Evolutionary conservation across 2,329 filamentous ascomycete species (phyloP).

Genomic region (Penicillium sp.): DNA sequence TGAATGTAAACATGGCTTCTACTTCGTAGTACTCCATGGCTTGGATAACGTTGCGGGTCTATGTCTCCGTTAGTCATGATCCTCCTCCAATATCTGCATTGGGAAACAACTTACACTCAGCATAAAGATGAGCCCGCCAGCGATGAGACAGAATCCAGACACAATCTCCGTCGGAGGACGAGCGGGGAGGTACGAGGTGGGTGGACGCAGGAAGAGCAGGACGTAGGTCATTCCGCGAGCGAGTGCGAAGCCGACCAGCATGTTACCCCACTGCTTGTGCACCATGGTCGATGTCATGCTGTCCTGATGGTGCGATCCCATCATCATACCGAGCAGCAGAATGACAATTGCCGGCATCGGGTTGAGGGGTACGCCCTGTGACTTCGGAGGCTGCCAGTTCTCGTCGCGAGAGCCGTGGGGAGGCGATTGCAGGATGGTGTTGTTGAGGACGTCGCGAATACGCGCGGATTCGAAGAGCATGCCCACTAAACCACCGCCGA

Average conservation of each 20-base stretch:
- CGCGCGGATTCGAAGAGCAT: slow-evolving; percentile 76
- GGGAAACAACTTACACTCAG: slow-evolving; percentile 61
- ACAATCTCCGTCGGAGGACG: slow-evolving; percentile 88
- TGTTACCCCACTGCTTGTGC: slow-evolving; percentile 86
- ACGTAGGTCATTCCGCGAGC: slow-evolving; percentile 76
- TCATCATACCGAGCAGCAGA: slow-evolving; percentile 83
- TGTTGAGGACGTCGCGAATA: slow-evolving; percentile 57
- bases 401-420: slow-evolving; percentile 43
- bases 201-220: slow-evolving; percentile 71
- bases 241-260: slow-evolving; percentile 75
- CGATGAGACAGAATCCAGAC: slow-evolving; percentile 76
- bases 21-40: slow-evolving; percentile 72
- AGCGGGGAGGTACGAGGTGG: slow-evolving; percentile 71
- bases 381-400: slow-evolving; percentile 55
- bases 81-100: slow-evolving; percentile 2
- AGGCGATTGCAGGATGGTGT: slow-evolving; percentile 42
- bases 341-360: slow-evolving; percentile 84
- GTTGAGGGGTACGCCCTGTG: slow-evolving; percentile 74
- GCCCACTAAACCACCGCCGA: slow-evolving; percentile 80
- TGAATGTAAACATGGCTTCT: slow-evolving; percentile 92
- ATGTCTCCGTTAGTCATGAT: slow-evolving; percentile 17
- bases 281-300: slow-evolving; percentile 86
- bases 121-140: slow-evolving; percentile 90
- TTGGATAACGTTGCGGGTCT: slow-evolving; percentile 69
- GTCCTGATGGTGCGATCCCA: slow-evolving; percentile 83